phyloP scores from a whole-genome alignment of 768 basidiomycete species.

The Botryobasidium botryosum region DNA sequence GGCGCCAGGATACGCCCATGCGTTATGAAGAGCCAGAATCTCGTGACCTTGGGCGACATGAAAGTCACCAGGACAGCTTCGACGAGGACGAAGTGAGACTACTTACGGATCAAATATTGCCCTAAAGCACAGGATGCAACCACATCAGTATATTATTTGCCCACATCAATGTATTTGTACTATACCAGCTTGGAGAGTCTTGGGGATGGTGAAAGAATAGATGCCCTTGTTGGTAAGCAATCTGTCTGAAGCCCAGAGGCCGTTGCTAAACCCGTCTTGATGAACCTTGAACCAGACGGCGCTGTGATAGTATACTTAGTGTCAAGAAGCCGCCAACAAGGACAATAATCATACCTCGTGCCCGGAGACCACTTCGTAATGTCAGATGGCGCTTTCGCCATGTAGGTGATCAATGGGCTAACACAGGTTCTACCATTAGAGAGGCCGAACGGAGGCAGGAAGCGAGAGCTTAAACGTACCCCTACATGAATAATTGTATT shows the following conservation, averaged over 20 bases:
- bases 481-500: too few species aligned
- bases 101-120: slow-evolving; percentile 25
- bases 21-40: slow-evolving; percentile 3
- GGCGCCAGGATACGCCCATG: slow-evolving; percentile 22
- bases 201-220: slow-evolving; percentile 32
- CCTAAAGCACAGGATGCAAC: slow-evolving; percentile 35
- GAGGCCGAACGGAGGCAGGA: too few species aligned
- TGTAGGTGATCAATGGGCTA: not conserved
- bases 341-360: not conserved
- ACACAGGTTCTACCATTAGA: too few species aligned
- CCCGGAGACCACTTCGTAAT: not conserved
- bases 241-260: slow-evolving; percentile 30
- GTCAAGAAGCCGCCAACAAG: not conserved
- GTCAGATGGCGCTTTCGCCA: not conserved
- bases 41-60: not conserved
- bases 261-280: slow-evolving; percentile 24
- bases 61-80: too few species aligned
- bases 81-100: not conserved
- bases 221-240: slow-evolving; percentile 25
- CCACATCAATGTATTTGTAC: slow-evolving; percentile 34
- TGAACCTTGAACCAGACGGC: slow-evolving; percentile 37
- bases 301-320: slow-evolving; percentile 16
- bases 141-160: too few species aligned
- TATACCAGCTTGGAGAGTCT: slow-evolving; percentile 29
- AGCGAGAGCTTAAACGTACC: too few species aligned